Percentiles rank a stretch among this genome's conserved stretches.
Evolutionary conservation across 2,329 filamentous ascomycete species (phyloP).

Genomic region (Apiospora hydei): DNA sequence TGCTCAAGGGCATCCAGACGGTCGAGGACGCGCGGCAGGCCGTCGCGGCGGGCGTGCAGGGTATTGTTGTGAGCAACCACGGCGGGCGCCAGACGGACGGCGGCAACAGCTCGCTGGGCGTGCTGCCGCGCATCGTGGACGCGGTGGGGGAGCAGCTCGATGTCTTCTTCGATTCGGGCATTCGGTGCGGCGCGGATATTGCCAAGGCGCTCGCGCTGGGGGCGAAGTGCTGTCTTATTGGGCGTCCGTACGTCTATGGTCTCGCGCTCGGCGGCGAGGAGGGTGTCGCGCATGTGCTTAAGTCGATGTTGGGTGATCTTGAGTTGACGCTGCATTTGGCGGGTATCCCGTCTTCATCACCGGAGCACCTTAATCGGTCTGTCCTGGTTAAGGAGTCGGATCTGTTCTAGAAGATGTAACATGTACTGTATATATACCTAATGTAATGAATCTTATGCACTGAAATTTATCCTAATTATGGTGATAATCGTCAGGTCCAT

Average conservation of each 20-base stretch:
- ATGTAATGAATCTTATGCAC: background rate
- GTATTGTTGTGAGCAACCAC: constrained; percentile 64
- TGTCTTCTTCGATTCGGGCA: constrained; percentile 67
- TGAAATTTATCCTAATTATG: background rate
- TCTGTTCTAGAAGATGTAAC: constrained; percentile 28
- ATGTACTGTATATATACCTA: background rate
- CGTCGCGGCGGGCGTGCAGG: constrained; percentile 34
- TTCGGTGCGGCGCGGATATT: constrained; percentile 66
- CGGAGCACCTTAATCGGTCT: constrained; percentile 31
- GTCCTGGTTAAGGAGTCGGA: constrained; percentile 35
- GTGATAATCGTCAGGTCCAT: background rate
- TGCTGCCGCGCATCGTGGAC: constrained; percentile 67
- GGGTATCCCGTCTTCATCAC: constrained; percentile 34
- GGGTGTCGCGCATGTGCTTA: constrained; percentile 38
- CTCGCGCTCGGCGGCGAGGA: constrained; percentile 39
- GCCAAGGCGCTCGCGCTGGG: constrained; percentile 66
- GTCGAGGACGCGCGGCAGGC: constrained; percentile 38
- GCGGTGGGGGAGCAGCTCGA: constrained; percentile 66
- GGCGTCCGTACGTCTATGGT: constrained; percentile 63
- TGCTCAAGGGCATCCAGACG: constrained; percentile 45
- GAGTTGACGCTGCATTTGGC: constrained; percentile 39
- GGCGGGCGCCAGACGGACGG: constrained; percentile 65
- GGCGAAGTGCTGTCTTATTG: constrained; percentile 64
- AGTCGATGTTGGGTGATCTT: constrained; percentile 38
- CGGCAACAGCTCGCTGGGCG: constrained; percentile 60